Evolutionary conservation across 352 stramenopile species (phyloP).

Genomic region (Thalassiosira mediterranea): DNA sequence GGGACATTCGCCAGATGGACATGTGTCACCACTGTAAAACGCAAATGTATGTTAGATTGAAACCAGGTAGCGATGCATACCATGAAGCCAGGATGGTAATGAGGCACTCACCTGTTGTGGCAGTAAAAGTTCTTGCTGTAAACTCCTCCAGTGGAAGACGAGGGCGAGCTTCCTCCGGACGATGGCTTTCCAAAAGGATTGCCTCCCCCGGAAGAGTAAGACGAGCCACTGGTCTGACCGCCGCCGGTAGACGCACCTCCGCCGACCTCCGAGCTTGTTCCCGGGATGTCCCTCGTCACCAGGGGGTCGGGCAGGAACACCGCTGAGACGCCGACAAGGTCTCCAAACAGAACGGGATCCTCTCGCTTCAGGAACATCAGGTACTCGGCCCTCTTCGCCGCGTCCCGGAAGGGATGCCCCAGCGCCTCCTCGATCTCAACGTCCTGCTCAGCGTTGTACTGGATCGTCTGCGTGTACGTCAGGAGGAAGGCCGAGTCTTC

Average conservation of each 20-base stretch:
- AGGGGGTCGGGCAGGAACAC: slow-evolving; percentile 18
- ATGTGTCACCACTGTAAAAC: neutral
- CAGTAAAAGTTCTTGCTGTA: slow-evolving; percentile 31
- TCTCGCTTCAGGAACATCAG: slow-evolving; percentile 19
- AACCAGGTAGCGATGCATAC: too few relatives aligned
- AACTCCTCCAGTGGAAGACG: too few relatives aligned
- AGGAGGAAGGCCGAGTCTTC: slow-evolving; percentile 21
- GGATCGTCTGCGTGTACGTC: slow-evolving; percentile 26
- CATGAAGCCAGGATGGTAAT: too few relatives aligned
- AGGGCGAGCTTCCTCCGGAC: too few relatives aligned
- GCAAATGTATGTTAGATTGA: neutral
- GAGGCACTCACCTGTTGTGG: slow-evolving; percentile 10
- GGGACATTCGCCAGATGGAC: slow-evolving; percentile 18
- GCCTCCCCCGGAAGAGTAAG: too few relatives aligned
- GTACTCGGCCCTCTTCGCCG: slow-evolving; percentile 2
- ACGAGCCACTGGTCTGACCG: too few relatives aligned
- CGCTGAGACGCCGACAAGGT: slow-evolving; percentile 11
- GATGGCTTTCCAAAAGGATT: too few relatives aligned
- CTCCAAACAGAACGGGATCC: slow-evolving; percentile 14
- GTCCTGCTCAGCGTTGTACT: slow-evolving; percentile 5
- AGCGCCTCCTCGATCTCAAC: slow-evolving; percentile 13
- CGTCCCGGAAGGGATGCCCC: slow-evolving; percentile 23
- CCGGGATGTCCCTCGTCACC: neutral
- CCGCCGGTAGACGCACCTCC: too few relatives aligned
- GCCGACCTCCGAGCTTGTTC: neutral